Base-by-base conservation (phyloP, 179 eudicot species). In the Beta macrorhiza region DNA sequence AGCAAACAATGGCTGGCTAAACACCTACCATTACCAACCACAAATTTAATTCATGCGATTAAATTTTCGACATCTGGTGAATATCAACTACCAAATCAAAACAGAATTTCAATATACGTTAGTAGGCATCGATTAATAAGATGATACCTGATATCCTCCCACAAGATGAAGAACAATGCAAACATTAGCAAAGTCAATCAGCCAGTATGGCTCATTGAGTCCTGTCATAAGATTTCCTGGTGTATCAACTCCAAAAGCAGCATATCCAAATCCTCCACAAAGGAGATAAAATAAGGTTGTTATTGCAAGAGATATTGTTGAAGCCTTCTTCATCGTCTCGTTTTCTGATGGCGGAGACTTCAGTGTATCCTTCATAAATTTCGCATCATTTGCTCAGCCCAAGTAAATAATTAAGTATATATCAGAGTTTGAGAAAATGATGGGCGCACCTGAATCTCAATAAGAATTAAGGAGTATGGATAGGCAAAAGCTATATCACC, bases 401-500 rank as follows among this genome's bases (percentile, higher is more conserved):
- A 19, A 22, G 16, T 19, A 69, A 56, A 45, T 5, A 37, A 4
- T 51, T 15, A 55, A 44, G 12, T 7, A 15, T 22, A 14, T 20
- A 3, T 57, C 53, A 55, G 76, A 37, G n/a, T 61, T 64, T 55
- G 53, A 12, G 14, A 57, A 65, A 10, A 22, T 59, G 29, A 57
- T 22, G 12, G 62, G 44, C 77, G 29, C 67, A 94, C 98, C 95
- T 94, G 96, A 83, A 93, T 91, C 79, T 94, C 93, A 71, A 93
- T 85, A 65, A 93, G 85, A 72, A 94, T 90, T 76, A 87, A 78
- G 17, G 98, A 89, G 77, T 87, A 94, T 19, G 95, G 90, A 77
- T 86, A 94, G 75, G 97, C 93, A 86, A 94, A 94, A 69, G 97
- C 97, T 82, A 94, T 89, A 82, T 90, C 91, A 59, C 98, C 98